phyloP scores from a whole-genome alignment of 768 basidiomycete genomes.

The Tulasnella sp. region DNA sequence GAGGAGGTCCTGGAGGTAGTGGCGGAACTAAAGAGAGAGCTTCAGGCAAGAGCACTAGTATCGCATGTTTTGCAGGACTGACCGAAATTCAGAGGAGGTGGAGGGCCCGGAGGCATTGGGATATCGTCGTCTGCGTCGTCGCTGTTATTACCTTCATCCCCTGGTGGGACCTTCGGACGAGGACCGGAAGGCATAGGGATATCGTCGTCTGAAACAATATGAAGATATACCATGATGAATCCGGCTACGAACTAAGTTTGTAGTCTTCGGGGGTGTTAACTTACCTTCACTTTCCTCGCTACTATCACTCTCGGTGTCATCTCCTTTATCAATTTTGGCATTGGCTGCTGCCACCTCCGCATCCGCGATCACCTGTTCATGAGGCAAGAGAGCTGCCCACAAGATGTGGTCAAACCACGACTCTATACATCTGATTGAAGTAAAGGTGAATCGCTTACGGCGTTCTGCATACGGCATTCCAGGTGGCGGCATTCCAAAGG shows the following conservation, averaged over 20 bases:
- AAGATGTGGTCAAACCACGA: no score
- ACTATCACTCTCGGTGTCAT: slow-evolving; percentile 49
- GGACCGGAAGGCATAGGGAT: slow-evolving; percentile 20
- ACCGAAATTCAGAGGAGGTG: no score
- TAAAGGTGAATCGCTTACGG: slow-evolving; percentile 42
- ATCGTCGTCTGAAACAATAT: slow-evolving; percentile 14
- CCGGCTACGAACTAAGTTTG: no score
- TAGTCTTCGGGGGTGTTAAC: neutral
- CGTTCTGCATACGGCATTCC: slow-evolving; percentile 93
- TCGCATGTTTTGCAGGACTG: slow-evolving; percentile 23
- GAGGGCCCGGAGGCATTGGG: slow-evolving; percentile 77
- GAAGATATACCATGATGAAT: no score
- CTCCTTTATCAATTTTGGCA: slow-evolving; percentile 37
- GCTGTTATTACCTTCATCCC: neutral
- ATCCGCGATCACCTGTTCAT: slow-evolving; percentile 8
- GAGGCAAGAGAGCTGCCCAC: slow-evolving; percentile 2
- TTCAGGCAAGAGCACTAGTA: no score
- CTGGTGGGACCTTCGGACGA: neutral
- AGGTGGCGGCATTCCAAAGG: slow-evolving; percentile 85
- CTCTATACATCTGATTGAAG: neutral
- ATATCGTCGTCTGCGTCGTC: slow-evolving; percentile 72
- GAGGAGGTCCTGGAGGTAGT: slow-evolving; percentile 26
- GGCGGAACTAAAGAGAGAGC: slow-evolving; percentile 23
- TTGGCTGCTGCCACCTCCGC: neutral
- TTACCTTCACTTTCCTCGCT: slow-evolving; percentile 33